These are phyloP conservation scores for Colletotrichum godetiae DNA, from an alignment of 2,329 filamentous ascomycete genomes.

Conservation along the genomic window DNA sequence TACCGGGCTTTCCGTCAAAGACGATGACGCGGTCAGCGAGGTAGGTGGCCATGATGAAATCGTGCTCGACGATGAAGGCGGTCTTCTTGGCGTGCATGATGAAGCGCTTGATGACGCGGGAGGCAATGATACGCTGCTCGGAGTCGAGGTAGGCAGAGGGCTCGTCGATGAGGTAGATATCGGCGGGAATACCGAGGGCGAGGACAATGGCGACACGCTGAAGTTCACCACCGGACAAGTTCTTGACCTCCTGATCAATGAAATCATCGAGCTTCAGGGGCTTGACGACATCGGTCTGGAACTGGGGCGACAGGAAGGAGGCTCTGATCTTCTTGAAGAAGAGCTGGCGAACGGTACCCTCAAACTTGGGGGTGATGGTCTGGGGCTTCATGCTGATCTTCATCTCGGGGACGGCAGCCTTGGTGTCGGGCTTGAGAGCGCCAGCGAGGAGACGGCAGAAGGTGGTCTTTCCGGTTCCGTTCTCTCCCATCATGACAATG, in stretches of 20 bases:
- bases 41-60: slow-evolving; percentile 94
- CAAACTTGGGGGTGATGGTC: slow-evolving; percentile 98
- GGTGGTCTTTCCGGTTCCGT: slow-evolving; percentile 98
- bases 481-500: slow-evolving; percentile 99
- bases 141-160: slow-evolving; percentile 98
- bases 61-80: slow-evolving; percentile 98
- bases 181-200: slow-evolving; percentile 92
- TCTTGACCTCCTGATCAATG: slow-evolving; percentile 99
- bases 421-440: slow-evolving; percentile 88
- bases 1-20: slow-evolving; percentile 93
- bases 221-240: slow-evolving; percentile 98
- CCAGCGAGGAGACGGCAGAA: slow-evolving; percentile 98
- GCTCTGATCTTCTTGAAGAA: slow-evolving; percentile 99
- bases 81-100: slow-evolving; percentile 99
- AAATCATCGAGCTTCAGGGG: slow-evolving; percentile 99
- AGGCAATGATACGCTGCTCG: slow-evolving; percentile 97
- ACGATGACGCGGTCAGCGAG: slow-evolving; percentile 95
- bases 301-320: slow-evolving; percentile 94
- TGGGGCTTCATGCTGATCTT: slow-evolving; percentile 99
- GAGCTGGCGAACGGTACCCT: slow-evolving; percentile 94
- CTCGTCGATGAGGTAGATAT: slow-evolving; percentile 99
- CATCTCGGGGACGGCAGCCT: slow-evolving; percentile 86
- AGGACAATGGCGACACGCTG: slow-evolving; percentile 99
- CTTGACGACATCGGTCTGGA: slow-evolving; percentile 99
- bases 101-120: slow-evolving; percentile 98